Conservation (phyloP, 2,329 filamentous ascomycete species). For the Colletotrichum camelliae region DNA sequence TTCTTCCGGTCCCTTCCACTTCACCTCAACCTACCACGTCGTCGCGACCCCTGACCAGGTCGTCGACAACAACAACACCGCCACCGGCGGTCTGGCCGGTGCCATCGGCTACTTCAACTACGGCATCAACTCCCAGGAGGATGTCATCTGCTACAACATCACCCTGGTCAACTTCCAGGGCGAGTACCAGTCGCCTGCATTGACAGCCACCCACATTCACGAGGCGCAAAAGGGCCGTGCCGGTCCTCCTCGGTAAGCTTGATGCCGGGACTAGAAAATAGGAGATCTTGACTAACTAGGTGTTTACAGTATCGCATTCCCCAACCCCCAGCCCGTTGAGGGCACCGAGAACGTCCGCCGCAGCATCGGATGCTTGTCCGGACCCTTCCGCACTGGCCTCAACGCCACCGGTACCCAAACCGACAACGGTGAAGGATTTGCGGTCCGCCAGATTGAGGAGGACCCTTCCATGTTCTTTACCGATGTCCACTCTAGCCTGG, state of each 20-base stretch:
- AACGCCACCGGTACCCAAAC: constrained; percentile 26
- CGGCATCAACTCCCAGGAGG: constrained; percentile 53
- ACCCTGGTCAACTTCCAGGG: constrained; percentile 53
- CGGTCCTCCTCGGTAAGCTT: constrained; percentile 51
- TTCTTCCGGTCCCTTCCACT: constrained; percentile 34
- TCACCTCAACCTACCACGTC: constrained; percentile 55
- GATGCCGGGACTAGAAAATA: background rate
- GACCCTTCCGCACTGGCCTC: constrained; percentile 40
- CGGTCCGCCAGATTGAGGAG: constrained; percentile 53
- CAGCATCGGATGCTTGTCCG: constrained; percentile 46
- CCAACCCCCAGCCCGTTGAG: constrained; percentile 46
- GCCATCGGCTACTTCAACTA: constrained; percentile 55
- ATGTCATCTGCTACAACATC: constrained; percentile 56
- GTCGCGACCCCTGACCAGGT: constrained; percentile 55
- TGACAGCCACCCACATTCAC: constrained; percentile 62
- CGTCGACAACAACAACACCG: constrained; percentile 43
- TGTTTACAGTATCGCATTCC: constrained; percentile 46
- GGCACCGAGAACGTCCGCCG: constrained; percentile 33
- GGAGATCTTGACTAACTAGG: background rate
- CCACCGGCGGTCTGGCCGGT: constrained; percentile 46
- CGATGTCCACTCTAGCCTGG: constrained; percentile 55
- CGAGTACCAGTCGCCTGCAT: constrained; percentile 53
- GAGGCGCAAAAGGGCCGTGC: constrained; percentile 47
- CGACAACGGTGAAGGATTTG: constrained; percentile 48
- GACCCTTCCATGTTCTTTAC: constrained; percentile 57